phyloP scores from a whole-genome alignment of 192 early-diverging fungal species.

The Oehlia diaphana region DNA sequence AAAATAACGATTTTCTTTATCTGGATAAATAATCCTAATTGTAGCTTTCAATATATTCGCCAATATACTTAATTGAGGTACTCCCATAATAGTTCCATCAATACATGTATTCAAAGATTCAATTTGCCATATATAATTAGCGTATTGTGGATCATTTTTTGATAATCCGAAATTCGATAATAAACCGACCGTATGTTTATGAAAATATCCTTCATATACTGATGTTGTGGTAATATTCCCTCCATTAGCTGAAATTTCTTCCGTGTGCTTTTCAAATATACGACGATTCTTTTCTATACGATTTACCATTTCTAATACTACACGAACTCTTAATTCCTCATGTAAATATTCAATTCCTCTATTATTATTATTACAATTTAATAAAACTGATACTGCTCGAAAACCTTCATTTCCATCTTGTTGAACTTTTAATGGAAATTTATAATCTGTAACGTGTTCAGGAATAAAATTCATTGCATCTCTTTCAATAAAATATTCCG shows the following conservation, averaged over 20 bases:
- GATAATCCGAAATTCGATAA: not conserved
- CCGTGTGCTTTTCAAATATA: not conserved
- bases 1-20: slow-evolving; percentile 7
- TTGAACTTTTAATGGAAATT: not conserved
- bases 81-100: not conserved
- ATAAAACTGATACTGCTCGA: not conserved
- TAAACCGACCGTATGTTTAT: not conserved
- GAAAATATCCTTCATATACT: not conserved
- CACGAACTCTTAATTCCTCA: slow-evolving; percentile 3
- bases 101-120: slow-evolving; percentile 16
- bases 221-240: not conserved
- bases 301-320: slow-evolving; percentile 11
- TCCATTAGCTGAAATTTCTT: slow-evolving; percentile 10
- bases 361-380: not conserved
- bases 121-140: not conserved
- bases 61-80: slow-evolving; percentile 10
- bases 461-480: not conserved
- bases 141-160: not conserved
- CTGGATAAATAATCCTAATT: slow-evolving; percentile 6
- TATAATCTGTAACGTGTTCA: not conserved
- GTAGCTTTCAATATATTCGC: slow-evolving; percentile 9
- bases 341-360: not conserved
- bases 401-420: slow-evolving; percentile 13
- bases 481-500: not conserved
- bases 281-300: not conserved